Conservation (phyloP, 306 rosid genomes). For the Vigna reflexopilosa region DNA sequence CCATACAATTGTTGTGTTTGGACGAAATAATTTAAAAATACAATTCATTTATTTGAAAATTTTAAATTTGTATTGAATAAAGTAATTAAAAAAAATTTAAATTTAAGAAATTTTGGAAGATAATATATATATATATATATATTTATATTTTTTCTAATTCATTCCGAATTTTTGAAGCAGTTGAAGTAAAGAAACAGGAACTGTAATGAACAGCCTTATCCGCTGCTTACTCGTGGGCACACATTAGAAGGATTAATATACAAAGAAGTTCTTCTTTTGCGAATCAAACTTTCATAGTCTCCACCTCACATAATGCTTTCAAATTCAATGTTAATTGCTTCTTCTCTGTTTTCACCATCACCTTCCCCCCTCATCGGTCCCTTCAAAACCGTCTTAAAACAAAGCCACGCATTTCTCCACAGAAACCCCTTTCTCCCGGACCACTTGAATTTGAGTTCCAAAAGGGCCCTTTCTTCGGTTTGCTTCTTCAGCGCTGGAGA, state of each 20-base stretch:
- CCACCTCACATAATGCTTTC: conserved; percentile 33
- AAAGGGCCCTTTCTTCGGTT: conserved; percentile 45
- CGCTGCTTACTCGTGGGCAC: not conserved
- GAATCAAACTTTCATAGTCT: not conserved
- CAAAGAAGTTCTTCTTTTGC: not conserved
- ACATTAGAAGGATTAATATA: not conserved
- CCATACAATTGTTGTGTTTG: too few species aligned
- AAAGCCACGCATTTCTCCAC: conserved; percentile 45
- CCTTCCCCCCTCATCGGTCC: conserved; percentile 45
- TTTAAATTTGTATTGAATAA: too few species aligned
- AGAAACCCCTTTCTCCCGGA: conserved; percentile 36
- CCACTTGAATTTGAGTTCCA: conserved; percentile 29
- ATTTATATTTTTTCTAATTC: too few species aligned
- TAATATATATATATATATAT: too few species aligned
- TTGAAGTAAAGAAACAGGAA: not conserved
- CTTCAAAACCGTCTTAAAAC: conserved; percentile 45
- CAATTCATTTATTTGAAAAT: too few species aligned
- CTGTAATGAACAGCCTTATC: conserved; percentile 19
- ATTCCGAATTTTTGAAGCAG: too few species aligned
- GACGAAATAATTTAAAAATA: too few species aligned
- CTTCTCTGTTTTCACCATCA: conserved; percentile 44
- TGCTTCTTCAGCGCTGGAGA: conserved; percentile 63
- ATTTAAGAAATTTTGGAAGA: too few species aligned
- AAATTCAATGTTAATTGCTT: conserved; percentile 42
- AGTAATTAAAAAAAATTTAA: too few species aligned